These are phyloP conservation scores for Paramecium caudatum DNA, from an alignment of 73 alveolate genomes.

Conservation along the genomic window DNA sequence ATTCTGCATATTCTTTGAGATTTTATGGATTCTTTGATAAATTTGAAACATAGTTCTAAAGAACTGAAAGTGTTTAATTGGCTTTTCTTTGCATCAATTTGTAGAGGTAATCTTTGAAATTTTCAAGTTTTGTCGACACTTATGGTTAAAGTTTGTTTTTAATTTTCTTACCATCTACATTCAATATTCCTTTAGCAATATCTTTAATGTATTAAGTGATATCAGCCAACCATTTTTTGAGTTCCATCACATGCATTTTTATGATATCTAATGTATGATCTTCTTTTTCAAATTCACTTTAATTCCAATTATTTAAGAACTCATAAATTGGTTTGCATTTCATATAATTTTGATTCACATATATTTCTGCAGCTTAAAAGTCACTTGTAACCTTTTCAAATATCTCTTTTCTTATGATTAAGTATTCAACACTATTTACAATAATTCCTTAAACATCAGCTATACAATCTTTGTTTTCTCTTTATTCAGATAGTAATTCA, in stretches of 20 bases:
- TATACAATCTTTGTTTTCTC: slow-evolving; percentile 62
- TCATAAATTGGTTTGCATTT: slow-evolving; percentile 88
- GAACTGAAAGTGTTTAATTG: slow-evolving; percentile 73
- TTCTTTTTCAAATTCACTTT: slow-evolving; percentile 83
- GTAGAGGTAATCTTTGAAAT: slow-evolving; percentile 81
- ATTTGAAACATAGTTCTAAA: slow-evolving; percentile 60
- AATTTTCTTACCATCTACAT: slow-evolving; percentile 85
- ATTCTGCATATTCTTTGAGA: slow-evolving; percentile 83
- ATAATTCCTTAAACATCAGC: slow-evolving; percentile 83
- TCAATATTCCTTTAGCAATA: slow-evolving; percentile 80
- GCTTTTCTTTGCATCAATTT: slow-evolving; percentile 84
- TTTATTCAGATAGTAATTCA: slow-evolving; percentile 25
- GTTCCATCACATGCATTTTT: slow-evolving; percentile 78
- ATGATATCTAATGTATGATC: slow-evolving; percentile 79
- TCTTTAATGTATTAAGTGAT: slow-evolving; percentile 78
- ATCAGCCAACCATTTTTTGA: slow-evolving; percentile 82
- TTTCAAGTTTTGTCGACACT: slow-evolving; percentile 78
- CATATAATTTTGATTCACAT: slow-evolving; percentile 81
- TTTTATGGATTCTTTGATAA: slow-evolving; percentile 78
- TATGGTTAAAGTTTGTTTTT: slow-evolving; percentile 80
- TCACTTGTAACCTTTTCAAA: slow-evolving; percentile 80
- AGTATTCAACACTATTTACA: slow-evolving; percentile 78
- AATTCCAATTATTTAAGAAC: slow-evolving; percentile 80
- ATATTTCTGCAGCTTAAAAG: slow-evolving; percentile 81
- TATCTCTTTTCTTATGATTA: slow-evolving; percentile 80